phyloP scores from a whole-genome alignment of 2,329 filamentous ascomycete genomes.

The Exophiala mesophila region DNA sequence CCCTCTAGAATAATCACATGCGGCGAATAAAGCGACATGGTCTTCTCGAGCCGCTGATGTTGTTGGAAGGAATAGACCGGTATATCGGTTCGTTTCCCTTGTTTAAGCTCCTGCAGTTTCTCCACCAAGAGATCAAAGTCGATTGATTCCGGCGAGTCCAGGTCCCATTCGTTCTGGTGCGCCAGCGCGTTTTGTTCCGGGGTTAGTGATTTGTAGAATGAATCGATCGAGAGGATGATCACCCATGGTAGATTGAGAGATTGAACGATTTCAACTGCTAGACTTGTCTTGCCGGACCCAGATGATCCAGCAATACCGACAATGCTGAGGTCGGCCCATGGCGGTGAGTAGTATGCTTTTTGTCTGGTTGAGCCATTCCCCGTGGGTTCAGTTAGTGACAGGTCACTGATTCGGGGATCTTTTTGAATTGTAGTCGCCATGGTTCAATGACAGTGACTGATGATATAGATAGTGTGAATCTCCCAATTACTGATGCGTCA shows the following conservation, averaged over 20 bases:
- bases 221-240: slow-evolving; percentile 96
- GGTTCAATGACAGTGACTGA: too few relatives aligned
- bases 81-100: slow-evolving; percentile 71
- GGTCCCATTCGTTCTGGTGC: slow-evolving; percentile 89
- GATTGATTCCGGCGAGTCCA: slow-evolving; percentile 88
- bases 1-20: slow-evolving; percentile 94
- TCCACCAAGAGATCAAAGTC: slow-evolving; percentile 88
- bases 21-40: slow-evolving; percentile 88
- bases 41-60: slow-evolving; percentile 72
- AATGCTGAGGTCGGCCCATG: slow-evolving; percentile 94
- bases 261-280: slow-evolving; percentile 85
- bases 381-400: slow-evolving; percentile 9
- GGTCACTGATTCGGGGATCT: too few relatives aligned
- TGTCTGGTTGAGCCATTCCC: slow-evolving; percentile 8
- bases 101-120: slow-evolving; percentile 75
- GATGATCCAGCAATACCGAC: slow-evolving; percentile 95
- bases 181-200: slow-evolving; percentile 73
- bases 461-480: too few relatives aligned
- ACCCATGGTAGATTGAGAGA: slow-evolving; percentile 94
- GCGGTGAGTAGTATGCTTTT: slow-evolving; percentile 75
- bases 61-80: slow-evolving; percentile 94
- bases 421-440: too few relatives aligned
- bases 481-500: too few relatives aligned
- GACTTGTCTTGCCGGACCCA: slow-evolving; percentile 89
- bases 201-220: slow-evolving; percentile 88